These are phyloP conservation scores for Daldinia concentrica DNA, from an alignment of 495 filamentous ascomycete species.

Conservation along the genomic window DNA sequence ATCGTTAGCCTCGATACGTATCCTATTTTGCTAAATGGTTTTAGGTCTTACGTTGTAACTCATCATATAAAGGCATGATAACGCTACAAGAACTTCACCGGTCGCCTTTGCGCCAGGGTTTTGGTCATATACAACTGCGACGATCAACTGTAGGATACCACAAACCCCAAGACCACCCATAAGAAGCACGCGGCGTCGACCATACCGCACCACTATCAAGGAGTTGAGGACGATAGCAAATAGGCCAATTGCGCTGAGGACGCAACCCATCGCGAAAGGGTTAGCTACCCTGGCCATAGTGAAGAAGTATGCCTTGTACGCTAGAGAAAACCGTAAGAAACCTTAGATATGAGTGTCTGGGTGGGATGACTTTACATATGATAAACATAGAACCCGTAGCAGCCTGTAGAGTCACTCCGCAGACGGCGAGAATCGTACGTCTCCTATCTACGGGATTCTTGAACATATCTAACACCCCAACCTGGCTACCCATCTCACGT, in stretches of 20 bases:
- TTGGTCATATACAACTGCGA: conserved; percentile 57
- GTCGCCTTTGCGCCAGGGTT: conserved; percentile 52
- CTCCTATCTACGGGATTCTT: conserved; percentile 55
- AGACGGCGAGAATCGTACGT: conserved; percentile 53
- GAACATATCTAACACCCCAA: conserved; percentile 56
- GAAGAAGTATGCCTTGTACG: conserved; percentile 65
- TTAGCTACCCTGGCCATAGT: conserved; percentile 61
- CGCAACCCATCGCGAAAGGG: conserved; percentile 60
- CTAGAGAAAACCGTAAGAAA: conserved; percentile 30
- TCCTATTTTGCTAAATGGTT: conserved; percentile 17
- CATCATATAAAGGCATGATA: conserved; percentile 59
- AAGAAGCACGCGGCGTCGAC: conserved; percentile 58
- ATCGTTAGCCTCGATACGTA: conserved; percentile 44
- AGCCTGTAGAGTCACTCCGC: conserved; percentile 57
- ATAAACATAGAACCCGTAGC: conserved; percentile 64
- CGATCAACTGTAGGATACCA: conserved; percentile 56
- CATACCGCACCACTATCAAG: conserved; percentile 55
- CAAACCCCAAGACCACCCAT: conserved; percentile 55
- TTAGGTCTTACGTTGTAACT: conserved; percentile 54
- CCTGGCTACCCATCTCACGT: conserved; percentile 47
- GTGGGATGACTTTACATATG: conserved; percentile 45
- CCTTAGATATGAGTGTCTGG: background rate
- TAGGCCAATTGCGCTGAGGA: conserved; percentile 57
- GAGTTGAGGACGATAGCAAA: conserved; percentile 59
- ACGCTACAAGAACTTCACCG: conserved; percentile 55